Base-by-base conservation (phyloP, 306 rosid genomes). In the Castanea mollissima region DNA sequence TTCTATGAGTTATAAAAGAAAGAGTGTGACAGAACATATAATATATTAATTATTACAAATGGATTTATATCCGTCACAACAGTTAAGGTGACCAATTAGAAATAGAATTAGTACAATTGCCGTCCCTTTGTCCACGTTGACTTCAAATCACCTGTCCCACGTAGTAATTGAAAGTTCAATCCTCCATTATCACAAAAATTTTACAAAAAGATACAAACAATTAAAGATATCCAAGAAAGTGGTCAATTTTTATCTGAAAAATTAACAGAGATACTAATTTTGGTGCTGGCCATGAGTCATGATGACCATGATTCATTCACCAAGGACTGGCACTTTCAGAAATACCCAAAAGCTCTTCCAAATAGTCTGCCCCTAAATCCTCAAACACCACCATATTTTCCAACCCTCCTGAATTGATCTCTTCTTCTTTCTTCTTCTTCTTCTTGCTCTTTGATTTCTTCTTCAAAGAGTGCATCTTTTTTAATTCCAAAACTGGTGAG, bases 401-500 rank as follows among this genome's bases (percentile, higher is more conserved):
- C 74, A 21, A 16, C 58, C 16, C 46, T 29, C 14, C 51, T 31
- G 34, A 10, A 35, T 31, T 41, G 46, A 8, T 46, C 10, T 74
- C 57, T 15, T 20, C 57, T 0, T 73, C 58, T 23, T 46, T 72
- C 62, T 71, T 79, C 34, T 63, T 79, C 34, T 58, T 67, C 56
- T 68, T 74, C 72, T 67, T 82, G 44, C 4, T 60, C 4, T 85
- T 49, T 18, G 32, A 69, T 31, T 84, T 89, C 32, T 85, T 89
- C 71, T 80, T 85, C 58, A 89, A 54, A 38, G 83, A 86, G 73
- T 91, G 88, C 69, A 86, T 74, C 54, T 73, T 82, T 71, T 91
- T 91, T 20, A 91, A 54, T 27, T 89, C 91, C 84, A 91, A 73
- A 54, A 89, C 92, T 4, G 94, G 97, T 6, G 93, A 89, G 18